phyloP scores from a whole-genome alignment of 1,139 yeast species.

The Suhomyces yuchorum region DNA sequence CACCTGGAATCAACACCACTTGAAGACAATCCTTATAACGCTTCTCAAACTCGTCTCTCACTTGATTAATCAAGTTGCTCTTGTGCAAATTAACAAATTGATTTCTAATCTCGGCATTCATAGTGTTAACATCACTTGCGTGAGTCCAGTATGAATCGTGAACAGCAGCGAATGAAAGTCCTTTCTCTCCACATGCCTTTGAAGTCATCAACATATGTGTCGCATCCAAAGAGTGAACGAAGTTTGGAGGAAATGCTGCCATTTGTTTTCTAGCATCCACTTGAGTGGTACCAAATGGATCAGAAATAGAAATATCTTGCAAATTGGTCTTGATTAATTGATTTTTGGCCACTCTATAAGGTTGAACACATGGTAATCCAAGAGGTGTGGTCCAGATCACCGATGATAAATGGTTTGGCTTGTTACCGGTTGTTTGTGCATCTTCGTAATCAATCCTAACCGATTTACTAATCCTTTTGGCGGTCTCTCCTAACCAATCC shows the following conservation, averaged over 20 bases:
- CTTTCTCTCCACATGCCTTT: conserved; percentile 65
- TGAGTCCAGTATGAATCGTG: conserved; percentile 99
- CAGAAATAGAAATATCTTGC: conserved; percentile 79
- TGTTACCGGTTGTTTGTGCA: conserved; percentile 29
- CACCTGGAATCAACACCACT: conserved; percentile 54
- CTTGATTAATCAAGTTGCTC: conserved; percentile 66
- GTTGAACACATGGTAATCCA: conserved; percentile 94
- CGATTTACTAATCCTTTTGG: conserved; percentile 77
- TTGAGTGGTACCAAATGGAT: conserved; percentile 79
- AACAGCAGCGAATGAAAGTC: conserved; percentile 87
- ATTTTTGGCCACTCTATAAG: conserved; percentile 72
- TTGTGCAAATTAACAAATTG: conserved; percentile 80
- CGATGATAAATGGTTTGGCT: conserved; percentile 72
- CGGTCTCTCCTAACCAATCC: conserved; percentile 92
- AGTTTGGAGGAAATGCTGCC: conserved; percentile 95
- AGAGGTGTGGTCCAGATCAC: conserved; percentile 98
- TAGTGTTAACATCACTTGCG: conserved; percentile 74
- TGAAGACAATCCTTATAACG: conserved; percentile 76
- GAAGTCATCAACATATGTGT: conserved; percentile 96
- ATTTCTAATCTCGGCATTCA: conserved; percentile 75
- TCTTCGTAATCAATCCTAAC: conserved; percentile 62
- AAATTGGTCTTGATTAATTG: conserved; percentile 73
- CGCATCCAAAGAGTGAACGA: conserved; percentile 93
- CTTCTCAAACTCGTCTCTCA: conserved; percentile 77
- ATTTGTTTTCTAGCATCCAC: conserved; percentile 89